Evolutionary conservation across 371 early-diverging fungal genomes (phyloP).

Genomic region (Mucor circinelloides): DNA sequence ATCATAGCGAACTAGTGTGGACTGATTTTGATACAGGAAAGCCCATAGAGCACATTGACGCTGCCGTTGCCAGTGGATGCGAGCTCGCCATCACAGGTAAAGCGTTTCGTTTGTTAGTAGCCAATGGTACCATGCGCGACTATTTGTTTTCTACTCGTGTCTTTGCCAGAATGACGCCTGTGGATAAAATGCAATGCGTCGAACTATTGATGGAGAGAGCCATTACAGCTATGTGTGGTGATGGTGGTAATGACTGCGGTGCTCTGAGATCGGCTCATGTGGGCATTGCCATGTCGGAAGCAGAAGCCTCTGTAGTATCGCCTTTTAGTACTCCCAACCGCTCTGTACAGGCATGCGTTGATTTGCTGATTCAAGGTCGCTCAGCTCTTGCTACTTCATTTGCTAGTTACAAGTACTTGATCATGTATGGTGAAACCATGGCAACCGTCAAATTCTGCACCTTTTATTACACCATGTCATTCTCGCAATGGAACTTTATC

Average conservation of each 20-base stretch:
- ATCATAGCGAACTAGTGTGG: slow-evolving; percentile 42
- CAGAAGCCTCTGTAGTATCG: slow-evolving; percentile 81
- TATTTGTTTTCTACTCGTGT: slow-evolving; percentile 59
- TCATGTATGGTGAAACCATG: slow-evolving; percentile 78
- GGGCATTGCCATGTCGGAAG: slow-evolving; percentile 88
- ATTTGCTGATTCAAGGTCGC: slow-evolving; percentile 70
- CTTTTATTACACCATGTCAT: slow-evolving; percentile 57
- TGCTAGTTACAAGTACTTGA: slow-evolving; percentile 76
- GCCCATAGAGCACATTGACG: slow-evolving; percentile 8
- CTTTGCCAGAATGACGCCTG: slow-evolving; percentile 81
- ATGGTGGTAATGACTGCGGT: slow-evolving; percentile 98
- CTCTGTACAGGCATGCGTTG: slow-evolving; percentile 68
- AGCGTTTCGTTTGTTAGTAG: slow-evolving; percentile 58
- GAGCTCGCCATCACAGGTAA: slow-evolving; percentile 73
- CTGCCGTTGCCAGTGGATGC: background rate
- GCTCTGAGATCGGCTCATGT: slow-evolving; percentile 92
- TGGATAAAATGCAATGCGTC: slow-evolving; percentile 68
- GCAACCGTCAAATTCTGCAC: slow-evolving; percentile 56
- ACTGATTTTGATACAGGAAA: slow-evolving; percentile 26
- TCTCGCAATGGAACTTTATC: slow-evolving; percentile 72
- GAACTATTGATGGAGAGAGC: slow-evolving; percentile 51
- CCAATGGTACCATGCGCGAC: slow-evolving; percentile 29
- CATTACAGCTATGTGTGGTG: slow-evolving; percentile 95
- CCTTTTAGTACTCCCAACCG: slow-evolving; percentile 76
- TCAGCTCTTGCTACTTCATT: slow-evolving; percentile 76